Evolutionary conservation across 2,329 filamentous ascomycete species (phyloP).

Genomic region (Scolecobasidium constrictum): DNA sequence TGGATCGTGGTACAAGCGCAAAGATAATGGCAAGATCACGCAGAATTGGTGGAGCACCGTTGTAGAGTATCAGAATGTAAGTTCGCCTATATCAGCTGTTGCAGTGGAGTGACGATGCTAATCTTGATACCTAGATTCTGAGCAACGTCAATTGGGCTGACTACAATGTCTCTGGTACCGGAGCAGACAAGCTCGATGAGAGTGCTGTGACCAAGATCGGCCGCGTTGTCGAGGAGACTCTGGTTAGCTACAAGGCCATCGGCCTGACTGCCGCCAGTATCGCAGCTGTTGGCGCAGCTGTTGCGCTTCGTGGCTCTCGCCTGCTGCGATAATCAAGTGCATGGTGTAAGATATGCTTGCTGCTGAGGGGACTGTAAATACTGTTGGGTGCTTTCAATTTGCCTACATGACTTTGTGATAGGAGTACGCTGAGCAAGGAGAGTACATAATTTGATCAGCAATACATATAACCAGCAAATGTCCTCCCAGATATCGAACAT

Average conservation of each 20-base stretch:
- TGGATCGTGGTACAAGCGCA: constrained; percentile 46
- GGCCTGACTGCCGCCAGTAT: background rate
- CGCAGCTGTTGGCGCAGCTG: background rate
- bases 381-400: no score
- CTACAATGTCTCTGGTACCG: constrained; percentile 28
- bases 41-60: constrained; percentile 47
- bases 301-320: no score
- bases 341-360: no score
- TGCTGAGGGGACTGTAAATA: no score
- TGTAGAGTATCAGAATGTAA: constrained; percentile 42
- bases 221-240: constrained; percentile 34
- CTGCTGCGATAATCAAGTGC: no score
- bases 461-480: no score
- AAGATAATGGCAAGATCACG: constrained; percentile 38
- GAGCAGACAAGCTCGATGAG: constrained; percentile 19
- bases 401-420: no score
- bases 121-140: constrained; percentile 37
- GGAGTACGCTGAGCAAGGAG: no score
- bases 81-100: background rate
- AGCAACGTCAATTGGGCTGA: constrained; percentile 32
- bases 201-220: constrained; percentile 27
- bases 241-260: background rate
- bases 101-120: constrained; percentile 41
- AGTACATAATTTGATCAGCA: no score
- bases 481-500: no score